Percentiles rank a stretch among this genome's conserved stretches.
Conservation (phyloP, 345 rosid species). For the Salix arbutifolia region DNA sequence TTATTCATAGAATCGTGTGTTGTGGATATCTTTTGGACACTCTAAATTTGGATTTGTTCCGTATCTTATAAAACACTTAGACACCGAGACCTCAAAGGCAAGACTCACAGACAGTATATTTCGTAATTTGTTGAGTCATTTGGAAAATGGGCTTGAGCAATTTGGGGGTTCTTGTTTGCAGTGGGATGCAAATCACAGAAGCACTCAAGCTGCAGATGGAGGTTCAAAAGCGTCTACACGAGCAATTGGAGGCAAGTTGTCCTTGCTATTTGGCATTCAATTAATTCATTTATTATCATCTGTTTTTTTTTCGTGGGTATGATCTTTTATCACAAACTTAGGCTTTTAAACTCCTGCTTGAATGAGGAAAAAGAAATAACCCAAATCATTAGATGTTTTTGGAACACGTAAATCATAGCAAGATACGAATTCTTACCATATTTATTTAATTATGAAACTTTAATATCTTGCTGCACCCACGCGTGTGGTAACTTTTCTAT, state of each 20-base stretch:
- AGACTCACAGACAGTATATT: not conserved
- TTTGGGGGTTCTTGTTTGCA: constrained; percentile 31
- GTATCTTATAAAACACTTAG: not conserved
- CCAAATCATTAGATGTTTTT: not conserved
- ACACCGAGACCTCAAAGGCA: not conserved
- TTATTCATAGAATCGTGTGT: not conserved
- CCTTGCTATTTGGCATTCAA: constrained; percentile 9
- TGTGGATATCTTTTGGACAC: not conserved
- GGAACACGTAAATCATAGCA: not conserved
- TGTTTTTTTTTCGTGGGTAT: not conserved
- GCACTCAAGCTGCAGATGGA: constrained; percentile 99
- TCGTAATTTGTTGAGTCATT: not conserved
- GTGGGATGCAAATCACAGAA: constrained; percentile 99
- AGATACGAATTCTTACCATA: not conserved
- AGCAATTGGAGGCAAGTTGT: constrained; percentile 87
- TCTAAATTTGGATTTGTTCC: not conserved
- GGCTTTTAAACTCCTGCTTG: not conserved
- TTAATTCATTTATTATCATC: not conserved
- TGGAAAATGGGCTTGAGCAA: constrained; percentile 1
- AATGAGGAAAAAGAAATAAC: constrained; percentile 2
- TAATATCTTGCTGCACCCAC: not conserved
- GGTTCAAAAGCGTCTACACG: constrained; percentile 92
- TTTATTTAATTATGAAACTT: not conserved
- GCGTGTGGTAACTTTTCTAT: not conserved
- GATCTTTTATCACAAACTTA: not conserved